Evolutionary conservation across 139 green algal species (phyloP), one percentile per base, ranked within the genome.

Genomic region (Chlamydomonas schloesseri): DNA sequence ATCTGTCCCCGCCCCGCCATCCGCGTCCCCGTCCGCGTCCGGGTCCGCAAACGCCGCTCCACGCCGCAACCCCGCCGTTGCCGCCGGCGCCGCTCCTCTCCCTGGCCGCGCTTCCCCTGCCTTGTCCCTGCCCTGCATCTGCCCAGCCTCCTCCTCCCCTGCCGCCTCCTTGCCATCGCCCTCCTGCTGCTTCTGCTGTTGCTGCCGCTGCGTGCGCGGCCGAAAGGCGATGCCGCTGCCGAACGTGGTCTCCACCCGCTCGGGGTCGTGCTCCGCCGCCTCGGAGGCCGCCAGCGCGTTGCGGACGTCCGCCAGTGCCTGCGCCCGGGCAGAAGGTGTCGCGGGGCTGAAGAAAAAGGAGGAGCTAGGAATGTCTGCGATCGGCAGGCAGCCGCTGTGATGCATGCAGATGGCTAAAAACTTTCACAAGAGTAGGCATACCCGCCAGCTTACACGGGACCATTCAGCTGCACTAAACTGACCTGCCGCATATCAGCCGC

Each of bases 141-240:
- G n/a, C n/a, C n/a, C n/a, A n/a, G n/a, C n/a, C n/a, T 73, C 33
- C 33, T 34, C 33, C 33, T 34, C 9, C 5, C 3, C n/a, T 50
- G 65, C 62, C 17, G 28, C 37, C 73, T 37, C 20, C 60, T 3
- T 53, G 33, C 76, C 62, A 6, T 26, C n/a, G 15, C 8, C 33
- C 6, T 80, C 4, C 46, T 20, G 72, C 53, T 81, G n/a, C 46
- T 20, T 47, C 53, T 81, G n/a, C 73, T 68, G 74, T 17, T 11
- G 70, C 60, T 74, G 64, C 5, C 78, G 78, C 78, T 71, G 58
- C 26, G 64, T 26, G 21, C 79, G 79, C 3, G 79, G 33, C 14
- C 79, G 79, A 31, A 85, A 85, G 9, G 79, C 79, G 47, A 85
- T 85, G 79, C 79, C 79, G 79, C 79, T 76, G 9, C 79, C 79